Conservation (phyloP, 257 asterid genomes). For the Gynochthodes officinalis region DNA sequence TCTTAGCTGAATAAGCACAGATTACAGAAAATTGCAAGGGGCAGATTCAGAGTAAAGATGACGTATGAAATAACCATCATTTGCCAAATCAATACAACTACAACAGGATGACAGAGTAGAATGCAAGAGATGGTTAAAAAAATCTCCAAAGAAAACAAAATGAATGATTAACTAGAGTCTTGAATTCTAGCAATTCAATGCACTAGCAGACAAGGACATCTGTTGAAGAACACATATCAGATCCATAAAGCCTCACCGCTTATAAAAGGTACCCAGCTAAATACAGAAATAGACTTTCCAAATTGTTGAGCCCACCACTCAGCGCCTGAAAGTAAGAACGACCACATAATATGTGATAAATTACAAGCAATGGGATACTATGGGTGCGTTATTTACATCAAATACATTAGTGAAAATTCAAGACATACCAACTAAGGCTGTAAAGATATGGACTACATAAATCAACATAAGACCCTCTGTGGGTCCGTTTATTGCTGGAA, state of each 20-base stretch:
- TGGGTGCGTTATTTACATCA: background rate
- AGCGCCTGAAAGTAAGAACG: constrained; percentile 54
- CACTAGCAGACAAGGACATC: background rate
- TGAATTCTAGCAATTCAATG: background rate
- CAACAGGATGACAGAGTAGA: background rate
- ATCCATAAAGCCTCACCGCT: constrained; percentile 49
- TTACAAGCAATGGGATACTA: constrained; percentile 1
- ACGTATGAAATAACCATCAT: background rate
- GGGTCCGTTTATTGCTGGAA: constrained; percentile 92
- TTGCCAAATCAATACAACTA: background rate
- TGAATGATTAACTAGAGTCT: background rate
- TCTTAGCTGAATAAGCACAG: background rate
- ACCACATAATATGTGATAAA: constrained; percentile 15
- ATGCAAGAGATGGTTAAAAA: background rate
- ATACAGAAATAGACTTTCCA: constrained; percentile 69
- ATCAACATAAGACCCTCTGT: constrained; percentile 91
- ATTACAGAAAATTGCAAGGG: background rate
- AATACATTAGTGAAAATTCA: constrained; percentile 19
- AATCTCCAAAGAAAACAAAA: background rate
- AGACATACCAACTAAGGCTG: constrained; percentile 64
- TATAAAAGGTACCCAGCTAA: constrained; percentile 77
- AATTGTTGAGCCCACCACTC: constrained; percentile 91
- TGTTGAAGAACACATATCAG: background rate
- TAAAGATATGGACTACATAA: constrained; percentile 63
- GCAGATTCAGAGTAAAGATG: background rate